Base-by-base conservation (phyloP, 2,329 filamentous ascomycete species). In the Fusarium cyanostomum region DNA sequence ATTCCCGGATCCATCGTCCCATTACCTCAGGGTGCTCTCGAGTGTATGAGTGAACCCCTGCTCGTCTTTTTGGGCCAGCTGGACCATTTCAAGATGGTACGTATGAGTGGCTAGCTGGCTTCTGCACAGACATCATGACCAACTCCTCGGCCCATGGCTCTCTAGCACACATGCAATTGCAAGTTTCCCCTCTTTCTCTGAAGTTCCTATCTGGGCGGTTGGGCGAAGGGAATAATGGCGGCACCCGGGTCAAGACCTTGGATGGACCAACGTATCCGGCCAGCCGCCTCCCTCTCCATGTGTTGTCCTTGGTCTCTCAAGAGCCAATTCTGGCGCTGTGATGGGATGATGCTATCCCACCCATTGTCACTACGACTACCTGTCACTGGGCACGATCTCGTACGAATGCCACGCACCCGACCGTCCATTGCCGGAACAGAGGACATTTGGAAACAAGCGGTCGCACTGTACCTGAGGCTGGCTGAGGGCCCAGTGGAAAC, bases 221-320 rank as follows among this genome's bases (percentile, higher is more conserved):
- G 58, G 52, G 43, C 50, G 43, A 60, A 62, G 49, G 52, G 54
- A 57, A 66, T 57, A 61, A 42, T 16, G 45, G 53, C 44, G 37
- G 39, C 48, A 43, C 13, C 30, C 16, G 44, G 15, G 44, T 31
- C 34, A 34, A 16, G 26, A 34, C 43, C 31, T 12, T 45, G 21
- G 15, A 33, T 21, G 21, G 21, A 21, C 16, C 30, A 24, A 31
- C n/a, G 43, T 46, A 33, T 34, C 30, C 30, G 4, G n/a, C 7
- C 26, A 21, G 26, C 26, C 39, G 12, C 16, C 15, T n/a, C 11
- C 18, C 37, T 26, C n/a, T 39, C 37, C 13, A 15, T 15, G 27
- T 21, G 35, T 30, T 7, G 21, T 44, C 27, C 13, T 26, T 38
- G 16, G 13, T 24, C 18, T 30, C 24, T 9, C 15, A 33, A 31